Evolutionary conservation across 768 basidiomycete genomes (phyloP).

Genomic region (Floccularia luteovirens): DNA sequence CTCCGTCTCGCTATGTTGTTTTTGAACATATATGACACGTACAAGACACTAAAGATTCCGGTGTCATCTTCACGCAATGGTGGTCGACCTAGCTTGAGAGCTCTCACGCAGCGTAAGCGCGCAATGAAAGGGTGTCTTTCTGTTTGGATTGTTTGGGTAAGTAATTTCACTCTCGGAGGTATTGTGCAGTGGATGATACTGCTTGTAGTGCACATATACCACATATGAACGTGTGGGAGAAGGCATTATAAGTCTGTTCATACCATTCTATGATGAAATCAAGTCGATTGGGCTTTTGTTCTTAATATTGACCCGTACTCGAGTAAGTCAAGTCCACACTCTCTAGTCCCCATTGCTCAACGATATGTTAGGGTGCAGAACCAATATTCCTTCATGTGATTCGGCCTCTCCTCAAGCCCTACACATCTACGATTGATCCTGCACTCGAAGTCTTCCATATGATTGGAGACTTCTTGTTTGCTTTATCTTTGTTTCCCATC

Average conservation of each 20-base stretch:
- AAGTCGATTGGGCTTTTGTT: conserved; percentile 70
- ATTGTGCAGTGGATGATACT: background rate
- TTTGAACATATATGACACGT: conserved; percentile 77
- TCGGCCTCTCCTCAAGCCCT: conserved; percentile 73
- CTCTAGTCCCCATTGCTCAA: background rate
- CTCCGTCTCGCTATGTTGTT: conserved; percentile 68
- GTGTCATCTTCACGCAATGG: conserved; percentile 45
- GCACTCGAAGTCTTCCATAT: conserved; percentile 52
- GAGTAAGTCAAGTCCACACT: conserved; percentile 35
- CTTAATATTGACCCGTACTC: conserved; percentile 67
- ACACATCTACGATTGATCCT: conserved; percentile 58
- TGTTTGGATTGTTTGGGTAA: conserved; percentile 84
- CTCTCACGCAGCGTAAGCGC: conserved; percentile 69
- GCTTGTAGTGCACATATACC: conserved; percentile 53
- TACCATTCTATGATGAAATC: conserved; percentile 82
- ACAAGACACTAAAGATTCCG: conserved; percentile 72
- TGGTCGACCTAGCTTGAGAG: conserved; percentile 58
- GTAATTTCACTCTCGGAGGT: conserved; percentile 8
- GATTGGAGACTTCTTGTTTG: conserved; percentile 55
- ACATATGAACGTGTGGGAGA: conserved; percentile 65
- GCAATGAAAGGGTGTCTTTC: conserved; percentile 81
- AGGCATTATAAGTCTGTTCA: conserved; percentile 54
- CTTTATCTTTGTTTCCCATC: conserved; percentile 31
- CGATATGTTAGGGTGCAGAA: conserved; percentile 64
- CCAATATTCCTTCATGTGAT: conserved; percentile 77